Evolutionary conservation across 352 stramenopile species (phyloP), one percentile per base, ranked within the genome.

Genomic region (Globisporangium nodosum): DNA sequence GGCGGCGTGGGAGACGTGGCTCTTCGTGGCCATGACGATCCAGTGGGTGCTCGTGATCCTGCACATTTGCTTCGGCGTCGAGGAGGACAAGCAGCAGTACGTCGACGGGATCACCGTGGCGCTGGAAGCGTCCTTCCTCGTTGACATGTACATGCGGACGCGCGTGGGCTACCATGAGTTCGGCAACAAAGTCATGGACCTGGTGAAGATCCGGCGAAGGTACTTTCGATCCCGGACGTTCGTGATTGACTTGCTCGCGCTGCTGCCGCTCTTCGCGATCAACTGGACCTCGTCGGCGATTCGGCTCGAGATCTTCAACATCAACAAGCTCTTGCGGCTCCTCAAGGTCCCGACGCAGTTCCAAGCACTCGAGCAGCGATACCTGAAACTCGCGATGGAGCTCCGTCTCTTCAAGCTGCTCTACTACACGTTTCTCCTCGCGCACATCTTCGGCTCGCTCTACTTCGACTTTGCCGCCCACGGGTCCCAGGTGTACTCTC

Each of bases 121-220:
- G 33, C 56, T 85, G 5, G 75, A 85, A 56, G 9, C 58, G 3
- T 71, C 71, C 1, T 85, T 82, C 49, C 49, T 80, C 7, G 21
- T 77, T 5, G 76, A 87, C 35, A 50, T 87, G 9, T 72, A 70
- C 30, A 46, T 87, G 27, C 69, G 76, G 9, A 66, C 58, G n/a
- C 61, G 73, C 2, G 53, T 78, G 1, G 74, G 77, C 0, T 83
- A 68, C 30, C 69, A 81, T 47, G 69, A 70, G 39, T 85, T 74
- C 52, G 74, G 77, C 31, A 83, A 81, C 70, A 86, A 84, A 46
- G 66, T 84, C 35, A 74, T 81, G 66, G 62, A 81, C 48, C 18
- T 60, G 3, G 21, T 21, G 6, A 52, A 59, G 3, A 82, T 84
- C 51, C 74, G 67, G 27, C 52, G 39, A 2, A 52, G 40, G 5